phyloP scores from a whole-genome alignment of 495 filamentous ascomycete species.

The Podospora anserina region DNA sequence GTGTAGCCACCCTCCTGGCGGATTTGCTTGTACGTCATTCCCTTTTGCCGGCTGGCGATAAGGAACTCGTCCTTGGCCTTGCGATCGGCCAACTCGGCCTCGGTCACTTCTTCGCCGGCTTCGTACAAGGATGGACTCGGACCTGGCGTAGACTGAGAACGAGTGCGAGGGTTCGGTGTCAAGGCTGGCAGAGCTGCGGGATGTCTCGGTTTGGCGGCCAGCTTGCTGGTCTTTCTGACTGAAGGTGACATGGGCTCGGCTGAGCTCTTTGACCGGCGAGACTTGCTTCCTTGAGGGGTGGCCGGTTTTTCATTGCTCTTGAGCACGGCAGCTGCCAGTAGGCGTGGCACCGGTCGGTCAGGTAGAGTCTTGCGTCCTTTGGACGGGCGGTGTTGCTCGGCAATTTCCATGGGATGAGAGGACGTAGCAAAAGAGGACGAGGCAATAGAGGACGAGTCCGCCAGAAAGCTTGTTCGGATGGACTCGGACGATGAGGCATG shows the following conservation, averaged over 20 bases:
- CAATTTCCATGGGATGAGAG: background rate
- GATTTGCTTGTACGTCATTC: conserved; percentile 1
- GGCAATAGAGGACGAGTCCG: background rate
- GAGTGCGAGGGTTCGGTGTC: background rate
- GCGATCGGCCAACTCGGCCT: background rate
- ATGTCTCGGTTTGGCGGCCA: background rate
- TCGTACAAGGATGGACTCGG: background rate
- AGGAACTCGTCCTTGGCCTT: conserved; percentile 2
- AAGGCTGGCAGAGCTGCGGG: background rate
- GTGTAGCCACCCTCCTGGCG: background rate
- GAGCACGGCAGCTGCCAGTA: background rate
- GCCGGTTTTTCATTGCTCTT: background rate
- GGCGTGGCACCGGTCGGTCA: too few species aligned
- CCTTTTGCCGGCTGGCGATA: background rate
- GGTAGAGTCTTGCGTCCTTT: background rate
- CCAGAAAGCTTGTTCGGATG: background rate
- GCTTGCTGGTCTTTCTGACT: background rate
- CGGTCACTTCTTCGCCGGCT: background rate
- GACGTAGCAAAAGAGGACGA: background rate
- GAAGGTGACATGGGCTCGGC: background rate
- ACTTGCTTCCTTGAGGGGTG: background rate
- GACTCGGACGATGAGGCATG: background rate
- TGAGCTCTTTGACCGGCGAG: background rate
- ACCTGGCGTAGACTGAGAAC: background rate
- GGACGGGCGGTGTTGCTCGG: background rate